Base-by-base conservation (phyloP, 768 basidiomycete species). In the Pleurotus djamor region DNA sequence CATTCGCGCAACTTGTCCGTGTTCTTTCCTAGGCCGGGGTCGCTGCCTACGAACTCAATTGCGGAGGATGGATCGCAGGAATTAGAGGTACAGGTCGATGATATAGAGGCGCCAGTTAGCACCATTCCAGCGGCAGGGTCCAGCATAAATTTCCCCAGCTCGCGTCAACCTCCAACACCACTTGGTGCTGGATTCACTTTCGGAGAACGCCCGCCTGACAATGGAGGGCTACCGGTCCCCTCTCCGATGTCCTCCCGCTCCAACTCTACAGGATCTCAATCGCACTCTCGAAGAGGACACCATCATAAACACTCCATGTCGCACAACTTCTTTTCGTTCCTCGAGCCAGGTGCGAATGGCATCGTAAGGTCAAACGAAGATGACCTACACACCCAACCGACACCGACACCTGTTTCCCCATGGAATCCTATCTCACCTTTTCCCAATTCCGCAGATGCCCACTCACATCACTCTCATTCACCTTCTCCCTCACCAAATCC, bases 291-390 rank as follows among this genome's bases (percentile, higher is more conserved):
- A 37, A 74, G 89, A 43, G 92, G 92, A 0, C 92, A 94, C 67
- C 89, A 97, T 72, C 95, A 96, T 67, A 94, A 94, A 71, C 95
- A 96, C 71, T 96, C 94, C 0, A 72, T 95, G 9, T 96, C 94
- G 0, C 94, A 97, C 70, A 94, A 92, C 66, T 95, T 97, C 73
- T 96, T 96, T 74, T 94, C 94, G 0, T 97, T 97, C 69, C 87
- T 98, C 45, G 94, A 96, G 64, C 94, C 94, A 1, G 86, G 85
- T 32, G 64, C 64, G 50, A 66, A 54, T 47, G 57, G 54, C 45
- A 58, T 17, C 58, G 13, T 16, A 38, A 45, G 34, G 13, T 51
- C 62, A 63, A 61, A 49, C 48, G 60, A 62, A 56, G 71, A 72
- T n/a, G 75, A 80, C 33, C 66, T 86, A 17, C 83, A 83, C 57